These are phyloP conservation scores for Calonectria pteridis DNA, from an alignment of 2,329 filamentous ascomycete genomes.

Conservation along the genomic window DNA sequence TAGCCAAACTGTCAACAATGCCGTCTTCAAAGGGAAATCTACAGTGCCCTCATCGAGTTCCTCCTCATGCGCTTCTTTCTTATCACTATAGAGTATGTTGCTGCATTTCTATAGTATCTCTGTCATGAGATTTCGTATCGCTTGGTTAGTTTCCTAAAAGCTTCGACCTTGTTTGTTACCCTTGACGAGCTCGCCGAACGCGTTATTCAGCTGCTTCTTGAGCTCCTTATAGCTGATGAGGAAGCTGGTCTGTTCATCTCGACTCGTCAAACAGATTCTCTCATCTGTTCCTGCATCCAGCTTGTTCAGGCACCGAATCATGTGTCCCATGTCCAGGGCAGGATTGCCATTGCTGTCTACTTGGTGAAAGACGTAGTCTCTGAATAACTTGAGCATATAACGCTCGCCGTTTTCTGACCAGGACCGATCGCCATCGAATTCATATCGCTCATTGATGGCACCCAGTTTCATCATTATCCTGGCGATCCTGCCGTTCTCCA, in stretches of 20 bases:
- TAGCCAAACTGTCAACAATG: constrained; percentile 31
- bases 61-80: constrained; percentile 14
- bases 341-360: constrained; percentile 88
- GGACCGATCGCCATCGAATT: constrained; percentile 79
- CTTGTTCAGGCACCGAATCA: constrained; percentile 89
- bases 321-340: constrained; percentile 88
- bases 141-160: constrained; percentile 46
- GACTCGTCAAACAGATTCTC: constrained; percentile 84
- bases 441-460: constrained; percentile 89
- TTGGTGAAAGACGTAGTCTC: constrained; percentile 97
- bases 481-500: constrained; percentile 90
- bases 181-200: constrained; percentile 71
- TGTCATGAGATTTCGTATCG: background rate
- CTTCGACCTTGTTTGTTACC: constrained; percentile 52
- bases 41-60: constrained; percentile 20
- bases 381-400: constrained; percentile 93
- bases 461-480: constrained; percentile 86
- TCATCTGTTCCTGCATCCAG: constrained; percentile 92
- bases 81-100: background rate
- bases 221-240: constrained; percentile 92
- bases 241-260: constrained; percentile 91
- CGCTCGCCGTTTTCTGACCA: constrained; percentile 96
- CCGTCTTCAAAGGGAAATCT: constrained; percentile 21
- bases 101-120: background rate
- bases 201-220: constrained; percentile 71